Evolutionary conservation across 192 early-diverging fungal genomes (phyloP).

Genomic region (Backusella sp.): DNA sequence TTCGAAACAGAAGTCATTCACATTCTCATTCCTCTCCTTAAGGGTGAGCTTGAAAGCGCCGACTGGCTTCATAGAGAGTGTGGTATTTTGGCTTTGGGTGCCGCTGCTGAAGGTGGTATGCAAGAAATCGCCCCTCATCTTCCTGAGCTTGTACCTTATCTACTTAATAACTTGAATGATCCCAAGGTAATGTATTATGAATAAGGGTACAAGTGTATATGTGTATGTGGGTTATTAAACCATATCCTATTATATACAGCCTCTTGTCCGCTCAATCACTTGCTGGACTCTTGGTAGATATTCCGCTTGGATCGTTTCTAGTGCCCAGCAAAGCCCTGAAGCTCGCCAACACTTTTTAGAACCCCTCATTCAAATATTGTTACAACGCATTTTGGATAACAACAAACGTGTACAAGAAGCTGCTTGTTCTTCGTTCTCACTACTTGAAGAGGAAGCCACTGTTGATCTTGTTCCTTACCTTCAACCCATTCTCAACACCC

Average conservation of each 20-base stretch:
- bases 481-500: conserved; percentile 79
- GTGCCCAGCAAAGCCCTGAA: conserved; percentile 26
- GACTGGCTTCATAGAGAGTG: conserved; percentile 95
- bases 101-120: conserved; percentile 95
- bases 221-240: not conserved
- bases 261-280: conserved; percentile 93
- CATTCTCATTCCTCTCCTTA: conserved; percentile 83
- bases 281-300: conserved; percentile 99
- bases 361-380: conserved; percentile 77
- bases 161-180: conserved; percentile 79
- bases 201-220: not conserved
- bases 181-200: conserved; percentile 54
- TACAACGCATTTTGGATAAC: conserved; percentile 83
- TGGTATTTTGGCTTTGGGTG: conserved; percentile 96
- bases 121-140: conserved; percentile 88
- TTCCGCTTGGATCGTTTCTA: conserved; percentile 26
- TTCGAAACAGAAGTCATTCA: conserved; percentile 84
- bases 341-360: conserved; percentile 68
- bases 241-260: conserved; percentile 42
- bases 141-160: conserved; percentile 81
- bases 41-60: conserved; percentile 73
- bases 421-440: conserved; percentile 94
- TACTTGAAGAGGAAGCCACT: conserved; percentile 91
- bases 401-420: conserved; percentile 99
- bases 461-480: conserved; percentile 83